Percentiles rank a stretch among this genome's conserved stretches.
These are phyloP conservation scores for Tieghemostelium lacteum DNA, from an alignment of 78 protist genomes.

Conservation along the genomic window DNA sequence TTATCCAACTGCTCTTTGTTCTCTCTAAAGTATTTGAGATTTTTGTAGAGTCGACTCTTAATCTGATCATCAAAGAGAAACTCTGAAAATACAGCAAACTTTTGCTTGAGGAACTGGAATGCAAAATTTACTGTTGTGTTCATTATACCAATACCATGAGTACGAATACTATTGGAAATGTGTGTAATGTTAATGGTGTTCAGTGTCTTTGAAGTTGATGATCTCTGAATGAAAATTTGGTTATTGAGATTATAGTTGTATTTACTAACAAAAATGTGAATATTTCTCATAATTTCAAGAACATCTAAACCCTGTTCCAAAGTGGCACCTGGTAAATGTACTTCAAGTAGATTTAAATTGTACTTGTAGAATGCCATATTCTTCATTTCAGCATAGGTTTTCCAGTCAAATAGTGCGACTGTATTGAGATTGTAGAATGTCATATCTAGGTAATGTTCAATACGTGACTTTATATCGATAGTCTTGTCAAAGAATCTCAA, in stretches of 20 bases:
- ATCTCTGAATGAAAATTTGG: slow-evolving; percentile 93
- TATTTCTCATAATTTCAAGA: slow-evolving; percentile 95
- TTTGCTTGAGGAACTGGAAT: slow-evolving; percentile 85
- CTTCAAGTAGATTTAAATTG: slow-evolving; percentile 83
- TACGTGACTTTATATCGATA: slow-evolving; percentile 74
- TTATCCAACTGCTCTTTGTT: slow-evolving; percentile 60
- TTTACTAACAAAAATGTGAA: slow-evolving; percentile 94
- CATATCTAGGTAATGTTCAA: slow-evolving; percentile 88
- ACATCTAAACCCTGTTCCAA: slow-evolving; percentile 97
- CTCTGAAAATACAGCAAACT: slow-evolving; percentile 91
- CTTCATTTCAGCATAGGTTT: slow-evolving; percentile 95
- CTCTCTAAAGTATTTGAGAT: slow-evolving; percentile 76
- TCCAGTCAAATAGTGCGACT: slow-evolving; percentile 93
- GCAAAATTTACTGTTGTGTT: slow-evolving; percentile 97
- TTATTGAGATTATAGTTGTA: slow-evolving; percentile 96
- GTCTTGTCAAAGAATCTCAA: slow-evolving; percentile 64
- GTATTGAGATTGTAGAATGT: slow-evolving; percentile 97
- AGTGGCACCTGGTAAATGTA: slow-evolving; percentile 92
- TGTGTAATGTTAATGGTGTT: slow-evolving; percentile 94
- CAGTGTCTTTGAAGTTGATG: slow-evolving; percentile 84
- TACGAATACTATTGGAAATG: slow-evolving; percentile 95
- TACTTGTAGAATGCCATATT: slow-evolving; percentile 92
- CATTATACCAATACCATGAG: slow-evolving; percentile 99
- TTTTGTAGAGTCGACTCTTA: slow-evolving; percentile 88
- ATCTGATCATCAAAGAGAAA: slow-evolving; percentile 98